Evolutionary conservation across 495 filamentous ascomycete species (phyloP), one percentile per base, ranked within the genome.

Genomic region (Aspergillus hancockii): DNA sequence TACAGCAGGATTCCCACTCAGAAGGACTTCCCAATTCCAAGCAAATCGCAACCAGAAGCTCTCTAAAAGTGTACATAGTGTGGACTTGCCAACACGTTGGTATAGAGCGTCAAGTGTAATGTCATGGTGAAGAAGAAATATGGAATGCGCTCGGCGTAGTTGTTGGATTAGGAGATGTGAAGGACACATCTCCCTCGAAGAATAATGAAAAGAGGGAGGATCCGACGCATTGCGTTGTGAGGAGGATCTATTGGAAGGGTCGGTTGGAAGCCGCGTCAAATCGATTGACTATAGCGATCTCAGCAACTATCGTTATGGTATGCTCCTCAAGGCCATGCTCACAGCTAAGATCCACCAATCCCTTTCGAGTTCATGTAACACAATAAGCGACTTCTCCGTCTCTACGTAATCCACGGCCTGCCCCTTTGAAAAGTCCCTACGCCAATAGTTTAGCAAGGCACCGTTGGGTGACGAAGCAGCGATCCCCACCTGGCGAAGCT

Each of bases 281-380:
- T 90, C 86, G 63, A 95, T 78, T 53, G 87, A 90, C 88, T 91
- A 64, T 19, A 23, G 25, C 57, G 10, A 67, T 69, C 50, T 72
- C 34, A 71, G 65, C 55, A 45, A 54, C 49, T 45, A 30, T 23
- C 28, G 23, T 38, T 3, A 54, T 23, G 47, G 23, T 25, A 51
- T 53, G 54, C 25, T 8, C 45, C 18, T 22, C 78, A 60, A 72
- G n/a, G 51, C 10, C 30, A 58, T 25, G 67, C 73, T 52, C 64
- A 96, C 93, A 58, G 92, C 92, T 49, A 97, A 75, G 62, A 97
- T 85, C 94, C 94, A 99, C 94, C 94, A 99, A 49, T 90, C 88
- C 59, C 88, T 81, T 70, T 91, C 89, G 54, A 98, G 73, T 71
- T 98, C 91, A 63, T 91, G 82, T 14, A 96, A 75, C 41, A 98